Conservation (phyloP, 345 rosid genomes). For the Nephelium lappaceum region DNA sequence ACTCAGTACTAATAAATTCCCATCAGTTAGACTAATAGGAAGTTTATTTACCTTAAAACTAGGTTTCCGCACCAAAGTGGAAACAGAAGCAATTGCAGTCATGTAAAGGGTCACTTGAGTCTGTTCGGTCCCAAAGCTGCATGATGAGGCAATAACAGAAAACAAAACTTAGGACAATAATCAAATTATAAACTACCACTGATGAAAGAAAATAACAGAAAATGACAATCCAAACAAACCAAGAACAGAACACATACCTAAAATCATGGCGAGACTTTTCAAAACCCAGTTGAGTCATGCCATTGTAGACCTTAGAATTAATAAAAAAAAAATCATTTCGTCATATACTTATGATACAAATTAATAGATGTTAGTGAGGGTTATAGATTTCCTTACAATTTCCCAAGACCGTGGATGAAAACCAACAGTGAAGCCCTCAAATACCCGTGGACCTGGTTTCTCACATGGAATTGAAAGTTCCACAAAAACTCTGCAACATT, state of each 20-base stretch:
- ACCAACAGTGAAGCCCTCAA: constrained; percentile 91
- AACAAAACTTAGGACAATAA: background rate
- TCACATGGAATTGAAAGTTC: constrained; percentile 89
- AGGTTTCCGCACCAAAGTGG: constrained; percentile 69
- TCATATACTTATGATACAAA: constrained; percentile 8
- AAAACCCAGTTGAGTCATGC: constrained; percentile 87
- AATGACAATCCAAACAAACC: background rate
- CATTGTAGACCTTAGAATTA: constrained; percentile 71
- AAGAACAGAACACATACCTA: constrained; percentile 48
- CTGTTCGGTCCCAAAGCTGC: constrained; percentile 86
- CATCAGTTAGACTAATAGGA: constrained; percentile 5
- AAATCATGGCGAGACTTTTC: constrained; percentile 57
- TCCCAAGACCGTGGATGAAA: constrained; percentile 96
- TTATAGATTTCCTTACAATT: constrained; percentile 56
- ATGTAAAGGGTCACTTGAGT: constrained; percentile 73
- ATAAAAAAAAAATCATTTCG: background rate
- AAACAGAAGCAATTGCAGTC: constrained; percentile 83
- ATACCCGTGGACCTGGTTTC: constrained; percentile 77
- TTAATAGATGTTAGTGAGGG: constrained; percentile 1
- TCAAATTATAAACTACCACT: constrained; percentile 10
- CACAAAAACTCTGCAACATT: constrained; percentile 56
- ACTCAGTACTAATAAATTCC: constrained; percentile 9
- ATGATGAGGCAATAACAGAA: background rate
- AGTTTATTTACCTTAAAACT: constrained; percentile 47
- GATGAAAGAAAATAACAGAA: background rate